phyloP scores from a whole-genome alignment of 805 yeast genomes.

The Sugiyamaella valdiviana region DNA sequence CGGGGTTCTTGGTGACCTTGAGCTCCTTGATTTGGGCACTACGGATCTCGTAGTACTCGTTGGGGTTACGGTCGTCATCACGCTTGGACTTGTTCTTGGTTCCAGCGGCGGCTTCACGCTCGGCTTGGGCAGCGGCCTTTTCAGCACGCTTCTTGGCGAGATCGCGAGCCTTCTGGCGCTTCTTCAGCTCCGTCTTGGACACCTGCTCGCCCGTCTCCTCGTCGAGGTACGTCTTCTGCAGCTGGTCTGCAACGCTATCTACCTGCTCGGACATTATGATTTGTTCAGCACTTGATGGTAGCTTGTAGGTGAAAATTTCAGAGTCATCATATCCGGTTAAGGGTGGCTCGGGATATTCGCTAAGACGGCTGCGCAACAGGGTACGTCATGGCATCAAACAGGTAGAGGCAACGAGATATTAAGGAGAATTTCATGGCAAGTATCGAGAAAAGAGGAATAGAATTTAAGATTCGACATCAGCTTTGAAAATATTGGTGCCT shows the following conservation, averaged over 20 bases:
- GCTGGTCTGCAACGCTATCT: slow-evolving; percentile 62
- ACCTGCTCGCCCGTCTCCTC: slow-evolving; percentile 95
- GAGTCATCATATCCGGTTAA: background rate
- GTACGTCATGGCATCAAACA: too few relatives aligned
- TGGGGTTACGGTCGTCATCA: slow-evolving; percentile 84
- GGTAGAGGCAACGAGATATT: too few relatives aligned
- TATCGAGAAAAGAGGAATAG: too few relatives aligned
- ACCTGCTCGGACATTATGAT: slow-evolving; percentile 32
- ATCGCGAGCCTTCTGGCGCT: slow-evolving; percentile 86
- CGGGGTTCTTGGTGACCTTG: slow-evolving; percentile 60
- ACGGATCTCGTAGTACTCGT: slow-evolving; percentile 90
- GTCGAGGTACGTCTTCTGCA: slow-evolving; percentile 57
- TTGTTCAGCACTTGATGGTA: too few relatives aligned
- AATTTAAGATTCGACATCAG: too few relatives aligned
- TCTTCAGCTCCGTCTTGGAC: slow-evolving; percentile 92
- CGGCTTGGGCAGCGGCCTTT: slow-evolving; percentile 65
- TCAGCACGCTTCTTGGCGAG: slow-evolving; percentile 86
- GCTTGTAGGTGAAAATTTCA: background rate
- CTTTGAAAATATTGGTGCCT: too few relatives aligned
- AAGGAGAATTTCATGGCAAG: too few relatives aligned
- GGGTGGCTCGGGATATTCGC: background rate
- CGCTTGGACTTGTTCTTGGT: slow-evolving; percentile 40
- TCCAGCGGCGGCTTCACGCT: slow-evolving; percentile 39
- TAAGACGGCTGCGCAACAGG: too few relatives aligned
- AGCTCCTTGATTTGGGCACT: slow-evolving; percentile 80